These are phyloP conservation scores for Brassica cretica DNA, from an alignment of 345 rosid genomes.

Conservation along the genomic window DNA sequence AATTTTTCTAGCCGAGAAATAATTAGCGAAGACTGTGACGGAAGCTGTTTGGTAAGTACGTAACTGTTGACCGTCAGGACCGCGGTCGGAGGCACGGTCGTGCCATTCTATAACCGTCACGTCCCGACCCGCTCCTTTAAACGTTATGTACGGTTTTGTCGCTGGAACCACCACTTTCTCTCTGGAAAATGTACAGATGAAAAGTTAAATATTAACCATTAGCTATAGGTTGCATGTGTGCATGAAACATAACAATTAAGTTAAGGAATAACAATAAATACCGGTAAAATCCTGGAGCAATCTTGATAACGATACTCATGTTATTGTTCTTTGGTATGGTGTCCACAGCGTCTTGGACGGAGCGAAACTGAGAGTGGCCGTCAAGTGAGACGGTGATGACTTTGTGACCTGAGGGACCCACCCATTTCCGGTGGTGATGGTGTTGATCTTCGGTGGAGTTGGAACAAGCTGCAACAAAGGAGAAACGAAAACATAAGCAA, in stretches of 20 bases:
- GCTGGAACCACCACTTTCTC: conserved; percentile 92
- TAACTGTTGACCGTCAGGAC: conserved; percentile 75
- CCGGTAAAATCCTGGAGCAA: conserved; percentile 76
- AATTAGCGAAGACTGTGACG: conserved; percentile 74
- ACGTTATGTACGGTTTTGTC: conserved; percentile 78
- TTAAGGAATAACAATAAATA: conserved; percentile 21
- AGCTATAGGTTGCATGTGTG: not conserved
- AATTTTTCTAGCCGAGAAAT: conserved; percentile 84
- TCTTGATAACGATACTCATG: conserved; percentile 59
- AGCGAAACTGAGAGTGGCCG: conserved; percentile 64
- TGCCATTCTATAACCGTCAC: conserved; percentile 93
- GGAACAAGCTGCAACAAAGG: conserved; percentile 38
- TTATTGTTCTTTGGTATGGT: conserved; percentile 65
- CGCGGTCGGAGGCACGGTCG: conserved; percentile 88
- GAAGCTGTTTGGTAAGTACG: conserved; percentile 94
- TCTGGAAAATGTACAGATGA: conserved; percentile 32
- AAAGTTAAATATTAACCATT: not conserved
- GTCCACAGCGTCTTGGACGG: conserved; percentile 86
- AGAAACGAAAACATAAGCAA: conserved; percentile 36
- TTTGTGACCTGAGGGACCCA: conserved; percentile 74
- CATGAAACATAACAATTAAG: not conserved
- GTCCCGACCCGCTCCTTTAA: conserved; percentile 84
- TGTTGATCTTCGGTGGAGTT: conserved; percentile 26
- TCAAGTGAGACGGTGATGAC: conserved; percentile 62
- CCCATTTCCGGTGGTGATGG: conserved; percentile 59